A percentile compares a stretch with the other conserved stretches of the same genome.
Conservation (phyloP, 1,284 basidiomycete genomes). For the Puccinia coronata region DNA sequence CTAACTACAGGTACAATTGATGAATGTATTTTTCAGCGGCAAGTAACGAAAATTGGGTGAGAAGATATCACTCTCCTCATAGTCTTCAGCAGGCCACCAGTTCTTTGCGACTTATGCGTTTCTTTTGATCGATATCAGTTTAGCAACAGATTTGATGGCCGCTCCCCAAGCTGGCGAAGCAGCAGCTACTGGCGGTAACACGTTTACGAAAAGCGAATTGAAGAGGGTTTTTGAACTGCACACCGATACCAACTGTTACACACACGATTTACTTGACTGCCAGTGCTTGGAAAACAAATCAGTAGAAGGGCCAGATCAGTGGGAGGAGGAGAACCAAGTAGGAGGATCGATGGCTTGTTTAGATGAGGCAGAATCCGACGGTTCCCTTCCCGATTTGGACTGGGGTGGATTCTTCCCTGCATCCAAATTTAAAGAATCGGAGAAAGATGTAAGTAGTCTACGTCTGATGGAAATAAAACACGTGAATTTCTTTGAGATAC, state of each 20-base stretch:
- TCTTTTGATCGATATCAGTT: slow-evolving; percentile 23
- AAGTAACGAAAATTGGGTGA: slow-evolving; percentile 86
- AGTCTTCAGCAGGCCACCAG: background rate
- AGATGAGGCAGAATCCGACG: slow-evolving; percentile 49
- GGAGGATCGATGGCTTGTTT: background rate
- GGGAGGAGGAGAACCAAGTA: slow-evolving; percentile 25
- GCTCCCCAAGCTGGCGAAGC: slow-evolving; percentile 13
- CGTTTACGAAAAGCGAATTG: slow-evolving; percentile 56
- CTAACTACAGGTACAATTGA: slow-evolving; percentile 62
- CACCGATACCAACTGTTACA: slow-evolving; percentile 77
- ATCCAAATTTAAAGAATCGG: slow-evolving; percentile 14
- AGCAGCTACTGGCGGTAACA: slow-evolving; percentile 20
- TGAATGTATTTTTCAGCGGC: slow-evolving; percentile 67
- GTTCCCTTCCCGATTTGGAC: slow-evolving; percentile 41
- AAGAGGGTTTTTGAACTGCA: slow-evolving; percentile 86
- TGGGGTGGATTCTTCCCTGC: slow-evolving; percentile 35
- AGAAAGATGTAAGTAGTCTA: slow-evolving; percentile 7
- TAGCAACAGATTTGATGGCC: slow-evolving; percentile 44
- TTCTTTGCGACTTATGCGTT: background rate
- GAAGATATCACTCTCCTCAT: background rate
- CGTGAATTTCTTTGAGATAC: background rate
- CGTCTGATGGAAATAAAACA: background rate
- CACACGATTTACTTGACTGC: slow-evolving; percentile 67
- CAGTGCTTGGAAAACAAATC: slow-evolving; percentile 55
- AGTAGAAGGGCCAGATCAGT: slow-evolving; percentile 16